These are phyloP conservation scores for Xylariaceae sp. DNA, from an alignment of 2,329 filamentous ascomycete species.

Conservation along the genomic window DNA sequence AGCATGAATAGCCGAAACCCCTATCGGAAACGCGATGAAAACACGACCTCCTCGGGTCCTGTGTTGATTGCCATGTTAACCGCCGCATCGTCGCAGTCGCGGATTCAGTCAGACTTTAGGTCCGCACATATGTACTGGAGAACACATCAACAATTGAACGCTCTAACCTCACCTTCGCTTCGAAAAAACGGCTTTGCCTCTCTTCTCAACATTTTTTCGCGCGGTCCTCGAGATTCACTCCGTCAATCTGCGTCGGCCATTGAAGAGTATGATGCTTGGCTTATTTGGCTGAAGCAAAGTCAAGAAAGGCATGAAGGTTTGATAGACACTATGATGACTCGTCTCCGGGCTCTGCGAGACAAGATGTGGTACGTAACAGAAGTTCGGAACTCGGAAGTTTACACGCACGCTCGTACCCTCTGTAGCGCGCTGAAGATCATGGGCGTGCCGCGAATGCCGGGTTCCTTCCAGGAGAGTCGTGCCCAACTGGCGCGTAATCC, in stretches of 20 bases:
- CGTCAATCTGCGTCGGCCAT: conserved; percentile 66
- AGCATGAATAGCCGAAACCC: conserved; percentile 56
- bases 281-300: conserved; percentile 78
- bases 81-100: conserved; percentile 70
- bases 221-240: conserved; percentile 66
- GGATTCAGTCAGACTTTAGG: conserved; percentile 76
- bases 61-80: conserved; percentile 70
- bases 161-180: conserved; percentile 56
- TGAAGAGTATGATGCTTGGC: conserved; percentile 75
- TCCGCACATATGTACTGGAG: conserved; percentile 82
- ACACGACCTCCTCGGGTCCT: conserved; percentile 36
- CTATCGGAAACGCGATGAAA: conserved; percentile 42
- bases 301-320: conserved; percentile 72
- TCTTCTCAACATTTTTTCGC: conserved; percentile 68
- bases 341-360: conserved; percentile 72
- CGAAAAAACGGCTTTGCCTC: conserved; percentile 66
- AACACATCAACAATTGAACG: conserved; percentile 69
- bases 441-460: conserved; percentile 61
- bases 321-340: conserved; percentile 70
- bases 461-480: conserved; percentile 47
- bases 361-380: conserved; percentile 99
- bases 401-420: conserved; percentile 82
- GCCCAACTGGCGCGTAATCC: conserved; percentile 46
- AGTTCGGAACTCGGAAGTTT: conserved; percentile 82
- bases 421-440: conserved; percentile 87